Base-by-base conservation (phyloP, 1,284 basidiomycete genomes). In the Cryptococcus hybrid region DNA sequence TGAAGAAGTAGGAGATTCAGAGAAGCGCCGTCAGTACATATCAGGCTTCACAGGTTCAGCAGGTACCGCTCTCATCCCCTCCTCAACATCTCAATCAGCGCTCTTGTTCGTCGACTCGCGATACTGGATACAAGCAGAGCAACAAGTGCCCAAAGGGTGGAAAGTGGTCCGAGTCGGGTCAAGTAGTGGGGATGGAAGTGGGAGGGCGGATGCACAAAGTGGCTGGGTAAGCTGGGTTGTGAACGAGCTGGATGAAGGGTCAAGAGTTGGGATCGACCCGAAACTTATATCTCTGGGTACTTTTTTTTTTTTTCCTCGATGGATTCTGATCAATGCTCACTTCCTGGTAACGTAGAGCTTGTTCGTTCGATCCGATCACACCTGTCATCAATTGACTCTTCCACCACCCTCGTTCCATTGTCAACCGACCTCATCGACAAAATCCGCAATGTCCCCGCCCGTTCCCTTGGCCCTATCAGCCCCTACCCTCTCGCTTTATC, bases 1-100 rank as follows among this genome's bases (percentile, higher is more conserved):
- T 3, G 93, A 96, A 74, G 92, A 90, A 62, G 87, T 93, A 9
- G 86, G 90, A 7, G 75, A 82, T 5, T 85, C 86, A 50, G 92
- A 96, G 71, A 88, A 88, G 73, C 85, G 92, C 37, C 82, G 89
- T 54, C 85, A 88, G 67, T 96, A 84, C 80, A 86, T 96, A 53
- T 87, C 89, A 30, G 89, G 87, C 87, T 96, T 96, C 74, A 84
- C 85, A 15, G 93, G 93, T 11, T 86, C 87, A n/a, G 87, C 88
- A 3, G 93, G 92, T 6, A 84, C 86, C 51, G 92, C 89, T 5
- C 82, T 97, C 46, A 79, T 95, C 24, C 86, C 88, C 0, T 80
- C 80, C 64, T 78, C 81, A 2, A 86, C 87, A 3, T 88, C 88
- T 65, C 64, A 66, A 11, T 24, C 24, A 24, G 76, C 74, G 0